Evolutionary conservation across 2,329 filamentous ascomycete species (phyloP).

Genomic region (Colletotrichum sp.): DNA sequence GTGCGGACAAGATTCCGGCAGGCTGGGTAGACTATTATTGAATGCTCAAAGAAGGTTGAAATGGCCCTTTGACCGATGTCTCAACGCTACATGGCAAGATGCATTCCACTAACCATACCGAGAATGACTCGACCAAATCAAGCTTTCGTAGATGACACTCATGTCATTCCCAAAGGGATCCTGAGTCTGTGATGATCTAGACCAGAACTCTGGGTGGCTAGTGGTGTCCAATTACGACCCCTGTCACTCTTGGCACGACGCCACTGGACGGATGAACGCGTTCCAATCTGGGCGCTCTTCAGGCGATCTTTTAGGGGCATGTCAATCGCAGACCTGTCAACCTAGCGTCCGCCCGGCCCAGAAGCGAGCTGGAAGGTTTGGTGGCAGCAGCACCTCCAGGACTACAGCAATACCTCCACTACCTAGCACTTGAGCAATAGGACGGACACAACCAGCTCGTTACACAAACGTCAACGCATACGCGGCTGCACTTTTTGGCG

Average conservation of each 20-base stretch:
- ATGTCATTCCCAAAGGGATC: background rate
- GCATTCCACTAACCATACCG: background rate
- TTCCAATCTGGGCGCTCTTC: background rate
- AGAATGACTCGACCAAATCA: background rate
- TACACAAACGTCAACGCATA: background rate
- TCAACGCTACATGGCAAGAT: background rate
- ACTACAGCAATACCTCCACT: background rate
- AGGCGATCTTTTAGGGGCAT: constrained; percentile 9
- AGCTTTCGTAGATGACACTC: background rate
- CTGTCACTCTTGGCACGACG: background rate
- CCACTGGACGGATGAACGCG: background rate
- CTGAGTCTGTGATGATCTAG: background rate
- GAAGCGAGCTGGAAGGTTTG: background rate
- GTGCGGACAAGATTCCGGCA: background rate
- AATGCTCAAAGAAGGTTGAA: background rate
- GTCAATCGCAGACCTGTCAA: background rate
- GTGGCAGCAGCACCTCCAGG: background rate
- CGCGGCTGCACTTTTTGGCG: background rate
- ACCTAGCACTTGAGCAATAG: background rate
- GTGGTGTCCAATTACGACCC: constrained; percentile 7
- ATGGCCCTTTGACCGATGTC: background rate
- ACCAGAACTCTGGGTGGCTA: background rate
- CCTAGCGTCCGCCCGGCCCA: constrained; percentile 5
- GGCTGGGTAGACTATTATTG: background rate
- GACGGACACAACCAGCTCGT: background rate